phyloP scores from a whole-genome alignment of 2,329 filamentous ascomycete species.

The Talaromyces sp. region DNA sequence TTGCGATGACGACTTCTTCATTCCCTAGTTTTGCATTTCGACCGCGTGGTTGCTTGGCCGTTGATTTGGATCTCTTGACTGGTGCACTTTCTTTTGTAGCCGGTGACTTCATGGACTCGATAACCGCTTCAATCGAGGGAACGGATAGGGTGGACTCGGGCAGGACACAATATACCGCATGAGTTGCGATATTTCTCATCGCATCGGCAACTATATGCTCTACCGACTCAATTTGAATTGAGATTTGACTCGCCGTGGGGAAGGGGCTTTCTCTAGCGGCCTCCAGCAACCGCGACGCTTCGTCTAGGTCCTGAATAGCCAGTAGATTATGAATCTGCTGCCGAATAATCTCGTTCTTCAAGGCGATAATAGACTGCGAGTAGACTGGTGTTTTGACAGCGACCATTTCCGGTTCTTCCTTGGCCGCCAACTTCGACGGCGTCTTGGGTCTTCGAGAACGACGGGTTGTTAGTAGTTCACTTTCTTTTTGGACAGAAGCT shows the following conservation, averaged over 20 bases:
- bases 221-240: slow-evolving; percentile 37
- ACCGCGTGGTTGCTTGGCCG: slow-evolving; percentile 19
- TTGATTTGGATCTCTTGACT: slow-evolving; percentile 21
- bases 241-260: slow-evolving; percentile 56
- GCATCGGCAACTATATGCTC: slow-evolving; percentile 33
- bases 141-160: slow-evolving; percentile 90
- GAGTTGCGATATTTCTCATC: slow-evolving; percentile 56
- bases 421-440: slow-evolving; percentile 14
- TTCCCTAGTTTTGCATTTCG: slow-evolving; percentile 23
- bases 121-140: slow-evolving; percentile 53
- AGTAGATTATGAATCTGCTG: slow-evolving; percentile 47
- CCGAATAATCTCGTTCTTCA: slow-evolving; percentile 46
- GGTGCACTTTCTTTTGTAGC: slow-evolving; percentile 17
- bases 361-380: slow-evolving; percentile 33
- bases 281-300: slow-evolving; percentile 50
- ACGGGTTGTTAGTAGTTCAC: slow-evolving; percentile 16
- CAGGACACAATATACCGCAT: slow-evolving; percentile 82
- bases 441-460: slow-evolving; percentile 27
- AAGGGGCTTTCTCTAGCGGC: slow-evolving; percentile 27
- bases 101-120: slow-evolving; percentile 27
- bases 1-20: slow-evolving; percentile 29
- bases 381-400: slow-evolving; percentile 21
- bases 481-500: slow-evolving; percentile 2
- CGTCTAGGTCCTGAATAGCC: slow-evolving; percentile 46
- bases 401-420: slow-evolving; percentile 12